Percentiles rank a stretch among this genome's conserved stretches.
phyloP scores from a whole-genome alignment of 805 yeast species.

The Nakazawaea molendinolei region DNA sequence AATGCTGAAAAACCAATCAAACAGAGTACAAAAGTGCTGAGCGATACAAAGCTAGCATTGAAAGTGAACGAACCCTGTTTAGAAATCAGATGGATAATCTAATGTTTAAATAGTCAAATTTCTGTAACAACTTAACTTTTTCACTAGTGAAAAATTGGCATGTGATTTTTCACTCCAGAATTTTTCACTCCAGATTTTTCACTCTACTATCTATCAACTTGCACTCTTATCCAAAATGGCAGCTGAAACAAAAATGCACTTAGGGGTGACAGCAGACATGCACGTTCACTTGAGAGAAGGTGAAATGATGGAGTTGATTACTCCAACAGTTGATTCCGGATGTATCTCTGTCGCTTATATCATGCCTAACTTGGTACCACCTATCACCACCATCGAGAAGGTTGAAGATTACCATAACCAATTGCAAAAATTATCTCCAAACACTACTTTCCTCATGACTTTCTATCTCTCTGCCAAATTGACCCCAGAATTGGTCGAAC shows the following conservation, averaged over 20 bases:
- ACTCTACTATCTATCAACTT: no score
- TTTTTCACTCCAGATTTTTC: no score
- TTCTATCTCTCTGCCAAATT: constrained; percentile 72
- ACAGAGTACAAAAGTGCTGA: no score
- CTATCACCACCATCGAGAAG: constrained; percentile 68
- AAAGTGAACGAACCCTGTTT: no score
- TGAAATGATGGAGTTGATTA: constrained; percentile 80
- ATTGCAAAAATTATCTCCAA: constrained; percentile 62
- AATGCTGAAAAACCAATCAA: no score
- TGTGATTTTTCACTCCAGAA: no score
- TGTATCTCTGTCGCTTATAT: constrained; percentile 88
- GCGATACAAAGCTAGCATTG: no score
- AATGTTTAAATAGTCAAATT: no score
- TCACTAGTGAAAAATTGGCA: no score
- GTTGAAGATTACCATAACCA: constrained; percentile 64
- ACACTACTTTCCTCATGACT: constrained; percentile 87
- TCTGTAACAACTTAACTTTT: no score
- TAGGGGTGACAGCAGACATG: constrained; percentile 81
- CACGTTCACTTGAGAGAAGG: constrained; percentile 97
- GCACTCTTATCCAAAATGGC: no score
- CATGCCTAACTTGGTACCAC: constrained; percentile 96
- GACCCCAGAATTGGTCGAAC: constrained; percentile 78
- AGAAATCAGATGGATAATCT: no score
- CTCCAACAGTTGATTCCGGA: constrained; percentile 87
- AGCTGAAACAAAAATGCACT: constrained; percentile 28